Percentiles rank a stretch among this genome's conserved stretches.
phyloP scores from a whole-genome alignment of 176 grass and related monocot species.

The Pontederia crassipes region DNA sequence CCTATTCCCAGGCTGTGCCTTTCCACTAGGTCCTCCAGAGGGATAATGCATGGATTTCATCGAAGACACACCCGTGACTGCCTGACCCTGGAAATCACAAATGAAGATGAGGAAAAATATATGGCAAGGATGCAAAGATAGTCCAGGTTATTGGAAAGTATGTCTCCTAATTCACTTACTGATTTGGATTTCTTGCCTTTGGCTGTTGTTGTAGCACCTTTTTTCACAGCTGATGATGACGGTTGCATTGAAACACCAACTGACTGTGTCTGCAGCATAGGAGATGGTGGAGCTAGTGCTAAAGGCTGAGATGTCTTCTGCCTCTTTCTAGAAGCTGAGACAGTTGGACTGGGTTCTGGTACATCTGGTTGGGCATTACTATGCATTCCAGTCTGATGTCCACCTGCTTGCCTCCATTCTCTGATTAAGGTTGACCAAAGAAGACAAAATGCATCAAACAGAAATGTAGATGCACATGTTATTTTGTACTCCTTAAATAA shows the following conservation, averaged over 20 bases:
- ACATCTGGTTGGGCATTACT: slow-evolving; percentile 61
- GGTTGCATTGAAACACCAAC: slow-evolving; percentile 46
- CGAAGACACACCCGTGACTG: slow-evolving; percentile 45
- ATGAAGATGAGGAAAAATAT: slow-evolving; percentile 11
- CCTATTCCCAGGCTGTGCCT: slow-evolving; percentile 56
- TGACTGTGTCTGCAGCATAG: slow-evolving; percentile 54
- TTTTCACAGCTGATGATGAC: slow-evolving; percentile 57
- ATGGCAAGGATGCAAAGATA: slow-evolving; percentile 3
- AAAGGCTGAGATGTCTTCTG: slow-evolving; percentile 76
- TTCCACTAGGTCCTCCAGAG: slow-evolving; percentile 69
- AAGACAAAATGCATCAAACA: background rate
- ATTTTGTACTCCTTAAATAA: background rate
- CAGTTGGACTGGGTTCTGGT: slow-evolving; percentile 51
- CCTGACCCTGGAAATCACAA: slow-evolving; percentile 45
- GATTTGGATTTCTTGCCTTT: slow-evolving; percentile 80
- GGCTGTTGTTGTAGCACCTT: slow-evolving; percentile 37
- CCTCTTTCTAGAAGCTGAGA: slow-evolving; percentile 77
- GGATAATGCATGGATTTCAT: slow-evolving; percentile 46
- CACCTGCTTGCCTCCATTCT: slow-evolving; percentile 47
- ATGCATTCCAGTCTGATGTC: slow-evolving; percentile 36
- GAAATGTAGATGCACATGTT: background rate
- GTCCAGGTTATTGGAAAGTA: background rate
- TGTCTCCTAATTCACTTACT: slow-evolving; percentile 31
- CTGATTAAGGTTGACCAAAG: slow-evolving; percentile 3
- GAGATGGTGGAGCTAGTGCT: slow-evolving; percentile 36